Percentiles rank a stretch among this genome's conserved stretches.
Evolutionary conservation across 148 eudicot species (phyloP).

Genomic region (Rhododendron ovatum): DNA sequence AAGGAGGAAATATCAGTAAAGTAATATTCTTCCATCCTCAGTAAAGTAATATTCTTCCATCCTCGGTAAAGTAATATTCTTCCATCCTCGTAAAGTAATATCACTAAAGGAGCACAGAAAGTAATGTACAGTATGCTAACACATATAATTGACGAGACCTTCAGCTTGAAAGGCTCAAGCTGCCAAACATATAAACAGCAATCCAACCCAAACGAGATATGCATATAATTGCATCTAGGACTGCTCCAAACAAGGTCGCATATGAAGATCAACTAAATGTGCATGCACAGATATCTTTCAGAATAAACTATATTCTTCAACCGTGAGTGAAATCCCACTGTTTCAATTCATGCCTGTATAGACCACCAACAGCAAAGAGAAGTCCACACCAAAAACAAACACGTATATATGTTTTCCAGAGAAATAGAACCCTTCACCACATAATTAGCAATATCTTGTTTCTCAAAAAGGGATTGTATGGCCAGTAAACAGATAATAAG

Average conservation of each 20-base stretch:
- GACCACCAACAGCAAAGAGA: neutral
- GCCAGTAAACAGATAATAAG: neutral
- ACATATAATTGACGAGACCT: neutral
- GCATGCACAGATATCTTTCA: neutral
- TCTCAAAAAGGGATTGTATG: neutral
- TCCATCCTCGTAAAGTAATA: neutral
- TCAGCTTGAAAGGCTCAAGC: neutral
- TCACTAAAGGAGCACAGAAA: neutral
- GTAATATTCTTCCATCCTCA: neutral
- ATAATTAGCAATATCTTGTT: constrained; percentile 3
- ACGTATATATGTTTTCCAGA: neutral
- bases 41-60: neutral
- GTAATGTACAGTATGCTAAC: neutral
- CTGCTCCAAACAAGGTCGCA: neutral
- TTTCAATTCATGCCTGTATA: neutral
- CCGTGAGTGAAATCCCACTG: neutral
- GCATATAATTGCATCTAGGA: neutral
- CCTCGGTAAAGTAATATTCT: neutral
- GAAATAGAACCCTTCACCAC: neutral
- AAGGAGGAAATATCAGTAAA: constrained; percentile 14
- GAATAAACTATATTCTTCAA: neutral
- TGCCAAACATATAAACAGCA: neutral
- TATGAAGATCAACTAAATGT: neutral
- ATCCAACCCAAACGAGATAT: neutral
- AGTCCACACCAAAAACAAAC: neutral